Evolutionary conservation across 1,139 yeast species (phyloP), one percentile per base, ranked within the genome.

Genomic region (Sugiyamaella grinbergsii): DNA sequence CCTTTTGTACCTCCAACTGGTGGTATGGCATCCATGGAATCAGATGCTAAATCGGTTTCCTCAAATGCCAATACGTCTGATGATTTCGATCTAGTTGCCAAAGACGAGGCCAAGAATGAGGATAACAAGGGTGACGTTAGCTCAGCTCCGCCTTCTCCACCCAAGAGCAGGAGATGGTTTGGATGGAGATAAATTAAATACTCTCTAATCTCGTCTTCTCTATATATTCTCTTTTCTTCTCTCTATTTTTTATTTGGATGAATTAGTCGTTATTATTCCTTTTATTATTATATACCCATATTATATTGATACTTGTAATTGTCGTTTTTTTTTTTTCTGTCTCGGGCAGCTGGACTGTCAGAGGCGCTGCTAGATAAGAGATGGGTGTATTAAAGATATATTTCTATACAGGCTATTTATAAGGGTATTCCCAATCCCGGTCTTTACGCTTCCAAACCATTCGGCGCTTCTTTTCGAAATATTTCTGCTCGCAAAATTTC

Each of bases 401-500:
- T 11, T n/a, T 22, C 18, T 13, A 34, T 16, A 26, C 23, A 34
- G 29, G n/a, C 34, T 47, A 40, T 40, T 85, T 86, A 69, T 82
- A 90, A 2, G 97, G 96, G 64, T 89, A 89, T 58, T 86, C 95
- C 71, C 72, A 69, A 15, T 85, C 85, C 26, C 61, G 55, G 61
- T 83, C 90, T 66, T 85, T 85, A 65, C 95, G 82, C 67, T 87
- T 84, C 98, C 98, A 90, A 56, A 70, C 63, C 85, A 61, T 63
- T 34, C 69, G 79, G 74, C 86, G 87, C 80, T 85, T 85, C 81
- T 87, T 88, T 75, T 81, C 97, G 23, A 85, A 96, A 70, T 86
- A 89, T 54, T 85, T 81, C 60, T 89, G 93, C 55, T 85, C 91
- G 67, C 97, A 87, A 58, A 81, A 69, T 60, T 80, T 75, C 62